Evolutionary conservation across 192 early-diverging fungal genomes (phyloP), one percentile per base, ranked within the genome.

Genomic region (Polychytrium aggregatum): DNA sequence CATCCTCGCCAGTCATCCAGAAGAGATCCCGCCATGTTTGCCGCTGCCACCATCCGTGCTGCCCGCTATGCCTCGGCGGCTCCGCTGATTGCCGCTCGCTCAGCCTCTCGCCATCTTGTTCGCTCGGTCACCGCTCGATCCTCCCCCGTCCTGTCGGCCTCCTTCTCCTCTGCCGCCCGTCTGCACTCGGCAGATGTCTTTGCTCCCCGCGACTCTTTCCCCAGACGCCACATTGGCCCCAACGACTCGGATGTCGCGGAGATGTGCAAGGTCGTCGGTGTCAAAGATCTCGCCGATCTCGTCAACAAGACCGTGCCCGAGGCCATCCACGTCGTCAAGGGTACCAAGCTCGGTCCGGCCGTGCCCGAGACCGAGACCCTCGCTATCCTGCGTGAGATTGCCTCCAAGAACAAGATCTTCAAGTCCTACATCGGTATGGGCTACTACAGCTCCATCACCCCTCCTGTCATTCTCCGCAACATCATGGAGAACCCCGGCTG

Each of bases 401-500:
- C 90, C 25, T 60, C 68, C 44, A 80, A 90, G 67, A 98, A 98
- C 81, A 84, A 92, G 72, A 62, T 94, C 37, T 84, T 82, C 72
- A 79, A 81, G 40, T 84, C 86, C 28, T 98, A 88, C 62, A 90
- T 98, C 43, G 96, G 96, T 37, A 87, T 91, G 68, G 96, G 96
- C 14, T 98, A 98, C 70, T 84, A 86, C 14, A 78, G 83, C 50
- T 82, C 86, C 17, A 79, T 92, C 37, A 87, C 90, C 18, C 96
- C 96, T 26, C 81, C 86, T 18, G 93, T 98, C 21, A 93, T 98
- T 55, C 64, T 97, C 52, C 81, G 96, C 56, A 98, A 98, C 61
- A 76, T 98, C 44, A 67, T 98, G 69, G 96, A 98, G 65, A 97
- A 95, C 65, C 96, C 96, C 26, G 92, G 87, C 26, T 98, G 96